phyloP scores from a whole-genome alignment of 2,329 filamentous ascomycete species.

The Metarhizium sp. region DNA sequence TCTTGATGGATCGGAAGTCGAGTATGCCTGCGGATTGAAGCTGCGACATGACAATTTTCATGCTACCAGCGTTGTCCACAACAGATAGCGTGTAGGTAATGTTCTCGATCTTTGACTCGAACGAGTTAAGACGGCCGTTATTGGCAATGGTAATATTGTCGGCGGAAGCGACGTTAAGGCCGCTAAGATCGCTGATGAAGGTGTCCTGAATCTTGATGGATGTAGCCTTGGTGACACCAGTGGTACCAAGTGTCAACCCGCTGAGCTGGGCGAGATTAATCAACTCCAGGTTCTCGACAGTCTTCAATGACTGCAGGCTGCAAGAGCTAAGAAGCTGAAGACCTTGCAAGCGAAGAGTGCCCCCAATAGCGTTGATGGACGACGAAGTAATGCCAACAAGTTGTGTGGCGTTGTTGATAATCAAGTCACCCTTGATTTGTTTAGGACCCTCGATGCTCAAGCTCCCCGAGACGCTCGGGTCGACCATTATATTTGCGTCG shows the following conservation, averaged over 20 bases:
- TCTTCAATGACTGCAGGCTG: conserved; percentile 53
- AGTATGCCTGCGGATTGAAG: conserved; percentile 48
- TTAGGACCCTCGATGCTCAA: conserved; percentile 54
- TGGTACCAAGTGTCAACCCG: conserved; percentile 36
- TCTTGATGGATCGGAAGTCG: conserved; percentile 64
- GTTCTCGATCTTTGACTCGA: conserved; percentile 70
- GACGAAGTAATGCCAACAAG: conserved; percentile 55
- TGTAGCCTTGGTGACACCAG: conserved; percentile 55
- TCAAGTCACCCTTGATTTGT: conserved; percentile 47
- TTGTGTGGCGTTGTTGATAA: conserved; percentile 47
- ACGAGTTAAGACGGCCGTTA: conserved; percentile 70
- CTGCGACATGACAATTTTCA: conserved; percentile 67
- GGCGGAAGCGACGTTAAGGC: conserved; percentile 70
- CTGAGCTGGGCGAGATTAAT: conserved; percentile 57
- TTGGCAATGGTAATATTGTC: conserved; percentile 76
- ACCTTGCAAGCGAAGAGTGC: conserved; percentile 59
- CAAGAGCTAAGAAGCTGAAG: conserved; percentile 62
- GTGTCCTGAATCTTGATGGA: conserved; percentile 78
- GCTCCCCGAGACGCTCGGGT: conserved; percentile 40
- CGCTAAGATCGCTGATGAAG: conserved; percentile 64
- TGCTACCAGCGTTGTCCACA: conserved; percentile 66
- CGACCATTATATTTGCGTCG: conserved; percentile 59
- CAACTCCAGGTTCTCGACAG: conserved; percentile 61
- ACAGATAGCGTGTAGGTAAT: conserved; percentile 63
- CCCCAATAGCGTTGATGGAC: conserved; percentile 55